These are phyloP conservation scores for Pseudozyma sp. DNA, from an alignment of 1,284 basidiomycete genomes.

Conservation along the genomic window DNA sequence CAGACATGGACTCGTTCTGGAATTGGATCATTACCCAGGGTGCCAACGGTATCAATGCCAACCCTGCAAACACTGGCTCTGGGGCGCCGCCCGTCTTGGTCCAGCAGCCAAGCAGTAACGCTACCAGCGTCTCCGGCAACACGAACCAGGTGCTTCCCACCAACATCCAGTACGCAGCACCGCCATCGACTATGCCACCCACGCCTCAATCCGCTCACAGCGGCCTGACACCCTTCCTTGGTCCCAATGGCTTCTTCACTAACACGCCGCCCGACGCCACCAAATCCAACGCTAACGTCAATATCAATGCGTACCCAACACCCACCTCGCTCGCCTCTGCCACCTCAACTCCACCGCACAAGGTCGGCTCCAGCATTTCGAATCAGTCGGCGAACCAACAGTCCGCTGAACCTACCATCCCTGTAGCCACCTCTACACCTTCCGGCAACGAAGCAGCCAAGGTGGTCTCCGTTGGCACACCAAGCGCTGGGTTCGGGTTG, in stretches of 20 bases:
- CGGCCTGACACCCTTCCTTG: constrained; percentile 42
- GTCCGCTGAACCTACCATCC: background rate
- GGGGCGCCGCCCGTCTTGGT: constrained; percentile 24
- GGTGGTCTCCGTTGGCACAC: constrained; percentile 40
- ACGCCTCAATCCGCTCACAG: constrained; percentile 27
- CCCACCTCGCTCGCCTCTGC: constrained; percentile 24
- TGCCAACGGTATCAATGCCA: constrained; percentile 37
- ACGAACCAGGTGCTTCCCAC: no score
- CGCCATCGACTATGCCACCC: constrained; percentile 11
- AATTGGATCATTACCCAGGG: constrained; percentile 62
- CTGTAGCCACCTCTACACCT: background rate
- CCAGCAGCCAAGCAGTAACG: constrained; percentile 8
- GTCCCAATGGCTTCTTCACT: constrained; percentile 38
- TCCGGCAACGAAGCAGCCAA: constrained; percentile 7
- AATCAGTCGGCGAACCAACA: background rate
- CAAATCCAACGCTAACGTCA: background rate
- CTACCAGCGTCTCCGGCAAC: background rate
- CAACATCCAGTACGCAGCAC: background rate
- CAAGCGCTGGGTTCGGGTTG: constrained; percentile 50
- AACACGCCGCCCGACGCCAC: background rate
- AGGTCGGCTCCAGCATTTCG: background rate
- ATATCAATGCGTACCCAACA: constrained; percentile 24
- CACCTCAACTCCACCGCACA: constrained; percentile 7
- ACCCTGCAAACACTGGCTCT: constrained; percentile 1
- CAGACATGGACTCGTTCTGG: constrained; percentile 59